Evolutionary conservation across 169 alveolate genomes (phyloP), one percentile per base, ranked within the genome.

Genomic region (Eimeria zaria): DNA sequence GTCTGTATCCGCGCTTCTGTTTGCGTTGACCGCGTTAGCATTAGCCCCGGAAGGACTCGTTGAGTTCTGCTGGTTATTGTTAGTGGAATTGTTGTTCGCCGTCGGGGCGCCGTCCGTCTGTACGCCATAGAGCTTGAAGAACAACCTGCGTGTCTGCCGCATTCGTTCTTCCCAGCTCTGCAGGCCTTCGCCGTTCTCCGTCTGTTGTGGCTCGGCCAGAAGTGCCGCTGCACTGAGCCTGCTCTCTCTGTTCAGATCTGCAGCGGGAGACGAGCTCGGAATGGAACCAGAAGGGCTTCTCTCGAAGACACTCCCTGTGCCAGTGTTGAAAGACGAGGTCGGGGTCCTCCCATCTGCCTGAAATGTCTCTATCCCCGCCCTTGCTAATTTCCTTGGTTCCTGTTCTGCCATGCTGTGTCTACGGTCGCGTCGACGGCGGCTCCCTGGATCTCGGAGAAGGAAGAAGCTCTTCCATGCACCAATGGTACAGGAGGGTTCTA

Each of bases 401-500:
- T 18, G 58, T 2, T 6, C 74, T 44, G 48, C 71, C 33, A 55
- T 3, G n/a, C 51, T 36, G 71, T 55, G 53, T 20, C 73, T 30
- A 51, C 71, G 90, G 30, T 30, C 90, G 73, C 90, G 90, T 12
- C 90, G 64, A 20, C 92, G 74, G 20, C 78, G 58, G 41, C 80
- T 58, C 16, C 62, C 14, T 20, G 80, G 55, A 36, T 85, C 92
- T 62, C 78, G 78, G 44, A 85, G 60, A 11, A 85, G 58, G 46
- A 85, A 85, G 80, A 85, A 85, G 41, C 92, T 85, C 80, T 85
- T 85, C 92, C 92, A 85, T 0, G 92, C 92, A 62, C 92, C 92
- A 1, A 85, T 58, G 33, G 92, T 85, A 41, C 92, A 85, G 48
- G 92, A 85, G 44, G 92, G 92, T 73, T 85, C 92, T 64, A 85